phyloP scores from a whole-genome alignment of 495 filamentous ascomycete genomes.

The Aspergillus heteromorphus region DNA sequence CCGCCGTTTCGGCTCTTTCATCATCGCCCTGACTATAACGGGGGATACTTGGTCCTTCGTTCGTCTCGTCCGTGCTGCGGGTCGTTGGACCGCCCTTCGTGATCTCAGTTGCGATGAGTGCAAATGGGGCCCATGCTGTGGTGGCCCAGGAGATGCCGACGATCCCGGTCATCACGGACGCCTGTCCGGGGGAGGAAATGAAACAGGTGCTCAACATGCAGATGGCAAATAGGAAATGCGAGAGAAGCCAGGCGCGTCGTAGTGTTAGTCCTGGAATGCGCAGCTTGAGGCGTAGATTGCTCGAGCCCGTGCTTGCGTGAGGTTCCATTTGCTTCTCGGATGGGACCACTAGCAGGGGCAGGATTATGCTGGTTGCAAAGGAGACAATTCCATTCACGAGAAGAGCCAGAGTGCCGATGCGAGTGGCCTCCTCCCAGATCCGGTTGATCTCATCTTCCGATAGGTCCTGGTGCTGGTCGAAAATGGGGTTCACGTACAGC shows the following conservation, averaged over 20 bases:
- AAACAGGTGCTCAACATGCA: conserved; percentile 76
- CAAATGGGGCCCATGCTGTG: conserved; percentile 84
- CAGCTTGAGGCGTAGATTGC: conserved; percentile 27
- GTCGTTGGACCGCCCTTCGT: conserved; percentile 67
- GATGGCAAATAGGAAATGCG: conserved; percentile 66
- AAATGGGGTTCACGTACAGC: conserved; percentile 73
- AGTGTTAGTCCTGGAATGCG: conserved; percentile 74
- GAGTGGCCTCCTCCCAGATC: conserved; percentile 75
- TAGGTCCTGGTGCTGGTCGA: conserved; percentile 68
- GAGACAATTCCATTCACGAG: conserved; percentile 76
- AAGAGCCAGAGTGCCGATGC: conserved; percentile 72
- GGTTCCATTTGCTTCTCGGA: conserved; percentile 51
- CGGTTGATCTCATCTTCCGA: conserved; percentile 62
- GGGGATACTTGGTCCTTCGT: background rate
- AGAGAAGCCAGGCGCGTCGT: conserved; percentile 73
- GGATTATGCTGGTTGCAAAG: conserved; percentile 66
- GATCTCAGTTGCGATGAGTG: conserved; percentile 81
- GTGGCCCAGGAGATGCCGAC: conserved; percentile 83
- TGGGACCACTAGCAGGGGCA: conserved; percentile 74
- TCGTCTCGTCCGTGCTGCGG: too few relatives aligned
- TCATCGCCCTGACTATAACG: background rate
- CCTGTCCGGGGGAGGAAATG: conserved; percentile 55
- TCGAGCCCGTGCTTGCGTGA: conserved; percentile 10
- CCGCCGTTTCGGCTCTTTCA: too few relatives aligned
- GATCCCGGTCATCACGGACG: conserved; percentile 65